Percentiles rank a stretch among this genome's conserved stretches.
Evolutionary conservation across 352 stramenopile species (phyloP).

Genomic region (Elongisporangium prolatum): DNA sequence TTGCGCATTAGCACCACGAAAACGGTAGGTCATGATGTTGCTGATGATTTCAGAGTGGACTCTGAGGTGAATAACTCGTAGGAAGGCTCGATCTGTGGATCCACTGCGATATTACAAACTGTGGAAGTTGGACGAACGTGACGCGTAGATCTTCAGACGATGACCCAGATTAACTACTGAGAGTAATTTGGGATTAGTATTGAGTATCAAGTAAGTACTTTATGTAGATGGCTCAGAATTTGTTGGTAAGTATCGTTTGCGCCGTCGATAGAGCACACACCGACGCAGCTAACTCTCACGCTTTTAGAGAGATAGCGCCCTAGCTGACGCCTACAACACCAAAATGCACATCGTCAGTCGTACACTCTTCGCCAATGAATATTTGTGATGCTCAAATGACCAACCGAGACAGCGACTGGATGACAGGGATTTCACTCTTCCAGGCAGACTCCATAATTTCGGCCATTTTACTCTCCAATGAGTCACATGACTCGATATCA

Average conservation of each 20-base stretch:
- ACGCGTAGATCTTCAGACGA: background rate
- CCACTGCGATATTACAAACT: conserved; percentile 29
- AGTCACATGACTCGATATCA: conserved; percentile 81
- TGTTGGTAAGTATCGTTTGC: conserved; percentile 85
- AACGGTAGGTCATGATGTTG: conserved; percentile 8
- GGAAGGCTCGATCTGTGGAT: conserved; percentile 8
- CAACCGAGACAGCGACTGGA: conserved; percentile 6
- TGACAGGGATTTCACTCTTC: conserved; percentile 37
- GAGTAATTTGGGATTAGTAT: background rate
- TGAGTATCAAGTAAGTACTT: background rate
- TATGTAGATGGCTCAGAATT: conserved; percentile 18
- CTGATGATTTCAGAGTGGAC: background rate
- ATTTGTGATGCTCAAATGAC: conserved; percentile 12
- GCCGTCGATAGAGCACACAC: conserved; percentile 94
- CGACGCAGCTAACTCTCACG: conserved; percentile 93
- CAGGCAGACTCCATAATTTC: conserved; percentile 78
- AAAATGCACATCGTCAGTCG: background rate
- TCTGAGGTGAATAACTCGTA: background rate
- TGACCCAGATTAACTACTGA: background rate
- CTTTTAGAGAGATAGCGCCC: conserved; percentile 90
- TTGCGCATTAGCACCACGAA: conserved; percentile 14
- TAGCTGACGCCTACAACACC: conserved; percentile 71
- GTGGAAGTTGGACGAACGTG: conserved; percentile 25
- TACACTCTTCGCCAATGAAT: conserved; percentile 28
- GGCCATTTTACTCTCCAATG: conserved; percentile 75